These are phyloP conservation scores for Esteya vermicola DNA, from an alignment of 2,329 filamentous ascomycete species.

Conservation along the genomic window DNA sequence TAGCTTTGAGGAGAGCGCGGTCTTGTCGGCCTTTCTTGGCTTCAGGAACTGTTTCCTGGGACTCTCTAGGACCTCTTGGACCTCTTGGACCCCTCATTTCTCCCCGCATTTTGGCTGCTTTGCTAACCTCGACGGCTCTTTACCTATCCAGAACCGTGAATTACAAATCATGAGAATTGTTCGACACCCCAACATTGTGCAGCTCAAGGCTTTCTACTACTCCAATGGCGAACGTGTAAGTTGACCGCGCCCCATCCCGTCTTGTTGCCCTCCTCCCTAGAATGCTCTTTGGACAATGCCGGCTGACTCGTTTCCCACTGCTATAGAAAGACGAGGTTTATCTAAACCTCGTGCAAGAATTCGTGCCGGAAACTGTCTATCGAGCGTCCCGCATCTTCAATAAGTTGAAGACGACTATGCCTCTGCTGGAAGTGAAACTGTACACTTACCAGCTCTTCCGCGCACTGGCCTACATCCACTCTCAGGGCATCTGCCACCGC, in stretches of 20 bases:
- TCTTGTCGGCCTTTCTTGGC: background rate
- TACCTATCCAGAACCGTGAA: constrained; percentile 67
- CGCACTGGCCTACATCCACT: constrained; percentile 96
- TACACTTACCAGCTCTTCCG: constrained; percentile 99
- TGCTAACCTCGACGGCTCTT: background rate
- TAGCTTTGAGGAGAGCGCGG: background rate
- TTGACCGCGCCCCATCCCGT: too few relatives aligned
- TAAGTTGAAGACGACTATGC: constrained; percentile 99
- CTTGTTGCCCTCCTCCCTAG: too few relatives aligned
- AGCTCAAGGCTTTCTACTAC: constrained; percentile 98
- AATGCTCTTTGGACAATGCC: background rate
- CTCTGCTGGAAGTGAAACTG: constrained; percentile 94
- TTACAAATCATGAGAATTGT: constrained; percentile 99
- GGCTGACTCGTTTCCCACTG: constrained; percentile 5
- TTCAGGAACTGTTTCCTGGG: too few relatives aligned
- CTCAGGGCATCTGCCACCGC: constrained; percentile 95
- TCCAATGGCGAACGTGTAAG: constrained; percentile 93
- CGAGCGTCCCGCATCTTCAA: constrained; percentile 97
- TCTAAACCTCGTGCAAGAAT: constrained; percentile 94
- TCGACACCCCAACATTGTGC: constrained; percentile 95
- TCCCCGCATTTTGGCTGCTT: too few relatives aligned
- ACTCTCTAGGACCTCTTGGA: too few relatives aligned
- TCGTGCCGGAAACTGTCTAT: constrained; percentile 96
- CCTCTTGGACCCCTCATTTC: too few relatives aligned
- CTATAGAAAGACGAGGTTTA: constrained; percentile 91